Conservation (phyloP, 2,329 filamentous ascomycete genomes). For the Exophiala bonariae region DNA sequence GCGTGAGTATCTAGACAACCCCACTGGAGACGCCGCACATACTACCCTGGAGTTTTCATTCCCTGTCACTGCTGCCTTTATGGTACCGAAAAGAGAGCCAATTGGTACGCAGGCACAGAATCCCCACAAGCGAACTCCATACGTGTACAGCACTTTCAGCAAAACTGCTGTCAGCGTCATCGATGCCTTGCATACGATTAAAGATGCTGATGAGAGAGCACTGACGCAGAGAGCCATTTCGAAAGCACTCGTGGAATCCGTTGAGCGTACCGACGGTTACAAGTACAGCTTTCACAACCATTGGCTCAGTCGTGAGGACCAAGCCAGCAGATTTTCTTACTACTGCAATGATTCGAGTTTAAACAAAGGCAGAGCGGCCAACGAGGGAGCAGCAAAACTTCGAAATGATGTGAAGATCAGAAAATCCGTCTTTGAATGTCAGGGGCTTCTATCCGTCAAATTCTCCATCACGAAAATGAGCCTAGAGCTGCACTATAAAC, state of each 20-base stretch:
- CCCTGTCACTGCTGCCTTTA: constrained; percentile 24
- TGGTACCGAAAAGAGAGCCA: constrained; percentile 17
- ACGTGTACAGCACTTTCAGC: constrained; percentile 19
- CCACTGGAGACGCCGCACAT: constrained; percentile 21
- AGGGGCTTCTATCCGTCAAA: constrained; percentile 24
- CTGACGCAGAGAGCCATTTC: constrained; percentile 24
- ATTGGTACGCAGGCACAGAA: not conserved
- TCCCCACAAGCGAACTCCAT: constrained; percentile 10
- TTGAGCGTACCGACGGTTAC: constrained; percentile 22
- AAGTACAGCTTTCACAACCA: constrained; percentile 28
- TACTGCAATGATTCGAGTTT: constrained; percentile 27
- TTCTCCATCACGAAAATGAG: constrained; percentile 27
- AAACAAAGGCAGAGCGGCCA: constrained; percentile 27
- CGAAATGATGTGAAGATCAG: constrained; percentile 17
- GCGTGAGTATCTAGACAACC: constrained; percentile 21
- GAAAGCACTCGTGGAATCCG: constrained; percentile 21
- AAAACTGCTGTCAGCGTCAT: constrained; percentile 24
- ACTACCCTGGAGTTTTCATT: constrained; percentile 27
- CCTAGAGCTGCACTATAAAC: constrained; percentile 26
- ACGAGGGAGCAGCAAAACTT: constrained; percentile 19
- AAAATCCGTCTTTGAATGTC: constrained; percentile 27
- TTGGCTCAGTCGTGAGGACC: constrained; percentile 27
- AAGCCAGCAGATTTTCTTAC: constrained; percentile 26
- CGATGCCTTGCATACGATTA: constrained; percentile 19
- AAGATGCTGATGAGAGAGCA: constrained; percentile 22